Percentiles rank a stretch among this genome's conserved stretches.
phyloP scores from a whole-genome alignment of 2,329 filamentous ascomycete genomes.

The Hymenoscyphus albidus region DNA sequence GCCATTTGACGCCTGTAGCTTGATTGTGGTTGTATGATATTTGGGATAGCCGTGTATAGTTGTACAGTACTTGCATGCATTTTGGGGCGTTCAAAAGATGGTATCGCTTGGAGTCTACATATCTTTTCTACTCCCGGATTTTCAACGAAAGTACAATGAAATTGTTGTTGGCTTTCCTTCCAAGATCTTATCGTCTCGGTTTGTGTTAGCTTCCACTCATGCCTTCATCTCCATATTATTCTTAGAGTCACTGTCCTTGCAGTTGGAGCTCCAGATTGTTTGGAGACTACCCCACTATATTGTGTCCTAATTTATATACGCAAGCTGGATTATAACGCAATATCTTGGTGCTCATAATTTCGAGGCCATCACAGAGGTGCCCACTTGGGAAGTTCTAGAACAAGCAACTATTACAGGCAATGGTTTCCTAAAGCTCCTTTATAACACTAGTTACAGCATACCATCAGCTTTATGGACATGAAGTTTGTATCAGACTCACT shows the following conservation, averaged over 20 bases:
- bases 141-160: neutral
- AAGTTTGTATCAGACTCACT: neutral
- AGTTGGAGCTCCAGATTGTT: too few species aligned
- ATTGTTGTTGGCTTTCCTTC: neutral
- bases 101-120: conserved; percentile 4
- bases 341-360: neutral
- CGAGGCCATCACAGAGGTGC: neutral
- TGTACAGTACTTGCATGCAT: conserved; percentile 22
- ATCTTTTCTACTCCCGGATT: conserved; percentile 6
- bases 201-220: neutral
- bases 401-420: neutral
- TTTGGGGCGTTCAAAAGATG: conserved; percentile 19
- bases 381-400: neutral
- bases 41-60: conserved; percentile 6
- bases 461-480: neutral
- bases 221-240: neutral
- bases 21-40: conserved; percentile 16
- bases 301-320: neutral
- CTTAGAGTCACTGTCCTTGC: neutral
- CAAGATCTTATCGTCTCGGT: neutral
- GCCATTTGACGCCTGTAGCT: conserved; percentile 48
- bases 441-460: neutral
- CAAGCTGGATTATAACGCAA: neutral
- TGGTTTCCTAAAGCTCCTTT: neutral
- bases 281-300: too few species aligned